phyloP scores from a whole-genome alignment of 768 basidiomycete genomes.

The Clavulina sp. region DNA sequence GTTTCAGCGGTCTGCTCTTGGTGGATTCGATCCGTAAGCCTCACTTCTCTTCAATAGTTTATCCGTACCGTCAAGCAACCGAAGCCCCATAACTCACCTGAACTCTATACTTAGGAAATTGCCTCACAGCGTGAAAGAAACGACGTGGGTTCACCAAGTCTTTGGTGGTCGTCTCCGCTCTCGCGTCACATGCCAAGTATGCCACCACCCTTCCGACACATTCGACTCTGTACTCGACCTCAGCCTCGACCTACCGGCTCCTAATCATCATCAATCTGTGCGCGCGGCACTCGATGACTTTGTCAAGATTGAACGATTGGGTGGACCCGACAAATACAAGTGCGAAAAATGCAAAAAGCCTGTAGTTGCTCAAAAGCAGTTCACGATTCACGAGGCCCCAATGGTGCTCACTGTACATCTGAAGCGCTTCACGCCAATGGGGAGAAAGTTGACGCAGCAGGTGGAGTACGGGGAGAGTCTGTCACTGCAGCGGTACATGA shows the following conservation, averaged over 20 bases:
- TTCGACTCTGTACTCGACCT: slow-evolving; percentile 91
- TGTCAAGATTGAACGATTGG: slow-evolving; percentile 62
- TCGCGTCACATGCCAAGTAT: slow-evolving; percentile 69
- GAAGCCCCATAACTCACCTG: neutral
- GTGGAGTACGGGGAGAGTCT: slow-evolving; percentile 68
- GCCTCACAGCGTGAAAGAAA: slow-evolving; percentile 50
- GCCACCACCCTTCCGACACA: slow-evolving; percentile 81
- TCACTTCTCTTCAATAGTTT: neutral
- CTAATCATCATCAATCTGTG: slow-evolving; percentile 27
- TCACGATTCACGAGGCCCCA: slow-evolving; percentile 78
- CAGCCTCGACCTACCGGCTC: slow-evolving; percentile 69
- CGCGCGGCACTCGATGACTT: slow-evolving; percentile 66
- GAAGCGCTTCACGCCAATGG: slow-evolving; percentile 84
- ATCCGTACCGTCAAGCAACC: neutral
- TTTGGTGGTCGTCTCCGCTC: slow-evolving; percentile 89
- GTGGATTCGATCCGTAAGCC: slow-evolving; percentile 51
- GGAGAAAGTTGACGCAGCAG: slow-evolving; percentile 64
- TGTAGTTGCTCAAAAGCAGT: slow-evolving; percentile 78
- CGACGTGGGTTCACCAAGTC: slow-evolving; percentile 85
- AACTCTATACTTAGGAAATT: slow-evolving; percentile 33
- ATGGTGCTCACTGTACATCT: slow-evolving; percentile 79
- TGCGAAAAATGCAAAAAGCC: slow-evolving; percentile 97
- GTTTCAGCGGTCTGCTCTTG: slow-evolving; percentile 68
- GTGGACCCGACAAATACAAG: slow-evolving; percentile 90
- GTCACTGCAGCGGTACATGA: slow-evolving; percentile 63